Conservation (phyloP, 2,329 filamentous ascomycete genomes). For the Cladosporium sp. region DNA sequence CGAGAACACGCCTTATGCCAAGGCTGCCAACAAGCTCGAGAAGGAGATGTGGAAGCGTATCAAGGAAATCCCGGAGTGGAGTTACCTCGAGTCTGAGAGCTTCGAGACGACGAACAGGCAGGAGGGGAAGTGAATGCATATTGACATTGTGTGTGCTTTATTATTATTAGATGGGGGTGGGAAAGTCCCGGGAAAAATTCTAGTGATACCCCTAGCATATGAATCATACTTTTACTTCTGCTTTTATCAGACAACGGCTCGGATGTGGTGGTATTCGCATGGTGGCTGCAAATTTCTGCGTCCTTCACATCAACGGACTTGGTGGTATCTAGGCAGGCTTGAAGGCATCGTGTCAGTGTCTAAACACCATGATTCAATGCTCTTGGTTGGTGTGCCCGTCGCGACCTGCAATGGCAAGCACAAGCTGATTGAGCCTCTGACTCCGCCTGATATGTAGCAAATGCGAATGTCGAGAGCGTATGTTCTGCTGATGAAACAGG, state of each 20-base stretch:
- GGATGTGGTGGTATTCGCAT: too few species aligned
- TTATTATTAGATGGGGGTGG: not conserved
- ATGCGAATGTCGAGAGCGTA: conserved; percentile 35
- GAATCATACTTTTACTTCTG: not conserved
- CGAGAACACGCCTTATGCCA: conserved; percentile 89
- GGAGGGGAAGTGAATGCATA: conserved; percentile 3
- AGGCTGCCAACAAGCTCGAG: conserved; percentile 87
- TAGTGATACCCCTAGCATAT: not conserved
- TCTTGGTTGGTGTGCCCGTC: too few species aligned
- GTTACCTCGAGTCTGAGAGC: conserved; percentile 34
- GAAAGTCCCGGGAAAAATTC: not conserved
- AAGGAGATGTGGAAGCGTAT: conserved; percentile 96
- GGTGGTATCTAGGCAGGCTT: too few species aligned
- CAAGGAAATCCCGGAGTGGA: conserved; percentile 87
- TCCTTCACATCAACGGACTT: too few species aligned
- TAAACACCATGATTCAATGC: too few species aligned
- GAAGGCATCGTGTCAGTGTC: too few species aligned
- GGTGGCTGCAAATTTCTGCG: too few species aligned
- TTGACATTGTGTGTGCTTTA: not conserved
- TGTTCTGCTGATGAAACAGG: conserved; percentile 47
- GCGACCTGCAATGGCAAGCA: not conserved
- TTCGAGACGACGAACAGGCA: conserved; percentile 31
- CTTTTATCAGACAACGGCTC: too few species aligned
- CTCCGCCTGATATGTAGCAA: not conserved
- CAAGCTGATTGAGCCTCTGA: not conserved